These are phyloP conservation scores for Roridomyces roridus DNA, from an alignment of 768 basidiomycete species.

Conservation along the genomic window DNA sequence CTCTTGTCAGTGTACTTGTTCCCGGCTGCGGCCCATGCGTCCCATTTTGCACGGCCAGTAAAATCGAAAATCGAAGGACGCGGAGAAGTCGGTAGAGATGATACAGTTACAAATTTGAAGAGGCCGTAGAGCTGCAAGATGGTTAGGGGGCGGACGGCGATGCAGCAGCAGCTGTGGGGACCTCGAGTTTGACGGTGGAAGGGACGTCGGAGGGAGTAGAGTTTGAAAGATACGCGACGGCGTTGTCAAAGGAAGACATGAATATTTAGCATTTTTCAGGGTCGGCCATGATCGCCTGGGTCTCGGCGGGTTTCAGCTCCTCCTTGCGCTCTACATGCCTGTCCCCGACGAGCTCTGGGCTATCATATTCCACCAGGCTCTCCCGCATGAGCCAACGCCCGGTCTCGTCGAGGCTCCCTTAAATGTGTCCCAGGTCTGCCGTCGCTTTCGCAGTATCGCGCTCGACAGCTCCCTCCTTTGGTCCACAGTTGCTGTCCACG, in stretches of 20 bases:
- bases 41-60: slow-evolving; percentile 86
- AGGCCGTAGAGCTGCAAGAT: slow-evolving; percentile 78
- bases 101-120: slow-evolving; percentile 77
- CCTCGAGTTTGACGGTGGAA: slow-evolving; percentile 76
- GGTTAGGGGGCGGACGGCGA: slow-evolving; percentile 49
- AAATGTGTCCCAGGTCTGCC: slow-evolving; percentile 21
- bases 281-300: too few relatives aligned
- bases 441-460: slow-evolving; percentile 15
- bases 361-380: slow-evolving; percentile 9
- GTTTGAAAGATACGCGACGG: slow-evolving; percentile 68
- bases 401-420: slow-evolving; percentile 12
- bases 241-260: slow-evolving; percentile 53
- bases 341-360: slow-evolving; percentile 23
- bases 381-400: background rate
- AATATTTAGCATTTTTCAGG: too few relatives aligned
- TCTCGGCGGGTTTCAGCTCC: too few relatives aligned
- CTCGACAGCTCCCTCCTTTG: slow-evolving; percentile 15
- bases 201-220: slow-evolving; percentile 62
- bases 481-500: slow-evolving; percentile 10
- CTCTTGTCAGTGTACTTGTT: slow-evolving; percentile 49
- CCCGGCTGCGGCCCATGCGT: slow-evolving; percentile 70
- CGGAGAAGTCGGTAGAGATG: slow-evolving; percentile 55
- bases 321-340: too few relatives aligned
- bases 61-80: slow-evolving; percentile 82
- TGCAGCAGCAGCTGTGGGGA: slow-evolving; percentile 41